These are phyloP conservation scores for Lichtheimia ornata DNA, from an alignment of 371 early-diverging fungal species.

Conservation along the genomic window DNA sequence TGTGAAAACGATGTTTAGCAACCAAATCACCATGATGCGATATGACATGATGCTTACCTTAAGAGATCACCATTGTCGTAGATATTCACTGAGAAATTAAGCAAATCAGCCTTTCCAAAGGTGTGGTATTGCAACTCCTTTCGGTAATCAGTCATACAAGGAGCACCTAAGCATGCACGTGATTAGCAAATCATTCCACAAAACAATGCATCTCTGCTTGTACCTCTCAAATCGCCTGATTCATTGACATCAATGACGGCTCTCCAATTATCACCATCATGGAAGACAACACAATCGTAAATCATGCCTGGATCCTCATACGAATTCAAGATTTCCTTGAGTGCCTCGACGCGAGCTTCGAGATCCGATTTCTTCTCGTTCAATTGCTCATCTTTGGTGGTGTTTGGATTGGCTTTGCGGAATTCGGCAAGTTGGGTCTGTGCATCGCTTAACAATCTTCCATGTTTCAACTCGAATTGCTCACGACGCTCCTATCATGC, in stretches of 20 bases:
- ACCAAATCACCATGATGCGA: background rate
- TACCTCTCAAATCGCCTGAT: constrained; percentile 77
- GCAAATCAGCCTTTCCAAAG: constrained; percentile 77
- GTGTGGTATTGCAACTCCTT: constrained; percentile 75
- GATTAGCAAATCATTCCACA: constrained; percentile 12
- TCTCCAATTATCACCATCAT: constrained; percentile 87
- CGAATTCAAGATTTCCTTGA: constrained; percentile 62
- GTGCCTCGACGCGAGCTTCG: constrained; percentile 68
- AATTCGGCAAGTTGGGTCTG: constrained; percentile 59
- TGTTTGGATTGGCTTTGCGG: constrained; percentile 39
- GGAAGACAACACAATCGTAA: constrained; percentile 84
- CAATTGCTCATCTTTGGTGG: constrained; percentile 21
- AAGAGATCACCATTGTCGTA: constrained; percentile 82
- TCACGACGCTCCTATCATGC: constrained; percentile 63
- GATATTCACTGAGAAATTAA: constrained; percentile 90
- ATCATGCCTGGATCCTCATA: constrained; percentile 82
- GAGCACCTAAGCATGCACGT: constrained; percentile 32
- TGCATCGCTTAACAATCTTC: constrained; percentile 62
- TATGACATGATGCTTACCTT: constrained; percentile 33
- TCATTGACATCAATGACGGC: constrained; percentile 82
- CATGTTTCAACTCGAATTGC: constrained; percentile 66
- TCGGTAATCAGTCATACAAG: constrained; percentile 74
- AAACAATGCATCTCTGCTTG: background rate
- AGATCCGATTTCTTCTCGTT: constrained; percentile 57
- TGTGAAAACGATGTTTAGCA: constrained; percentile 1